Evolutionary conservation across 257 asterid species (phyloP).

Genomic region (Haberlea rhodopensis): DNA sequence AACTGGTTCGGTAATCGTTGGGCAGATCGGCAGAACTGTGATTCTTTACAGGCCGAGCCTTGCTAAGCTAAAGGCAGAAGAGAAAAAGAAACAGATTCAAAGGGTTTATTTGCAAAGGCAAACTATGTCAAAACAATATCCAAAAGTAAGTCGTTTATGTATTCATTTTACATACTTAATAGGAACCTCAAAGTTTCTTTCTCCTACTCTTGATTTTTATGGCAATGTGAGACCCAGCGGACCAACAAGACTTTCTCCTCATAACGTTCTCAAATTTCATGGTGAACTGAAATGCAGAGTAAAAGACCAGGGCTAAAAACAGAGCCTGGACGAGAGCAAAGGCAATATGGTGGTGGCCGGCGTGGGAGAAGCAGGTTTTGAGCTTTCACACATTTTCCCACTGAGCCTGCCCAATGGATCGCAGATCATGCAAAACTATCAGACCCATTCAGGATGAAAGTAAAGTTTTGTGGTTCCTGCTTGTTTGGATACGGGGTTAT

Average conservation of each 20-base stretch:
- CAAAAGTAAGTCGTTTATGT: constrained; percentile 40
- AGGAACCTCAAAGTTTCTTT: neutral
- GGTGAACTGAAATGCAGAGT: constrained; percentile 39
- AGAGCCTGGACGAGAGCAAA: constrained; percentile 30
- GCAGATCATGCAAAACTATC: neutral
- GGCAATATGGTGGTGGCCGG: constrained; percentile 49
- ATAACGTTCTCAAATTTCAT: neutral
- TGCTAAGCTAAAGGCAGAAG: constrained; percentile 73
- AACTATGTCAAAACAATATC: constrained; percentile 21
- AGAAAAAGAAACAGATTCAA: constrained; percentile 75
- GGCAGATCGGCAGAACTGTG: constrained; percentile 86
- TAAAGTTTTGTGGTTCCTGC: neutral
- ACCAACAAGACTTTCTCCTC: constrained; percentile 1
- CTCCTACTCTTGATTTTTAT: neutral
- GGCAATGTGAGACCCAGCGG: neutral
- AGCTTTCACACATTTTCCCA: constrained; percentile 11
- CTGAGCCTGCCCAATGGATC: neutral
- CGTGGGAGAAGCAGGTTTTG: constrained; percentile 63
- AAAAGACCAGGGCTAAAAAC: constrained; percentile 20
- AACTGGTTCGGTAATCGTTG: constrained; percentile 69
- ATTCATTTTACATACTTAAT: neutral
- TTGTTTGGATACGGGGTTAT: neutral
- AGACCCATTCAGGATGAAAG: neutral
- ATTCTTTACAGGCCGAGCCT: constrained; percentile 91
- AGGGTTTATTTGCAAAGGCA: constrained; percentile 43